phyloP scores from a whole-genome alignment of 129 eudicot genomes.

The Flaveria trinervia region DNA sequence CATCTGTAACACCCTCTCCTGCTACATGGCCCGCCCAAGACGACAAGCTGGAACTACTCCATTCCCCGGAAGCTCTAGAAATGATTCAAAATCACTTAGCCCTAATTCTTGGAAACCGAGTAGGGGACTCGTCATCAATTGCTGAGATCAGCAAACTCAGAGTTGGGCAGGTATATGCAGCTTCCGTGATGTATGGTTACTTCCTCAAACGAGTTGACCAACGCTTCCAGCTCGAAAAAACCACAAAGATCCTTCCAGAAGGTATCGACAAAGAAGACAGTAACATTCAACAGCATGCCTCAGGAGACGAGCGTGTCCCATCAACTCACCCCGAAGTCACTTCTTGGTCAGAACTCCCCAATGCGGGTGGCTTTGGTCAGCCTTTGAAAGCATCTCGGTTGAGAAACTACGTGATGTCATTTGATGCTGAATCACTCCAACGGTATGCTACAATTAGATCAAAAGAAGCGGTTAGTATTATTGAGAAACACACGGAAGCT shows the following conservation, averaged over 20 bases:
- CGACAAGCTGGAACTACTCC: constrained; percentile 67
- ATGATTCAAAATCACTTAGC: constrained; percentile 84
- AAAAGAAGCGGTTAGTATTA: constrained; percentile 72
- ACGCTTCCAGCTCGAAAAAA: constrained; percentile 84
- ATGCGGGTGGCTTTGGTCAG: constrained; percentile 47
- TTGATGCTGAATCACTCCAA: constrained; percentile 83
- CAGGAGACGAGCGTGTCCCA: constrained; percentile 41
- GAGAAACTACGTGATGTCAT: constrained; percentile 79
- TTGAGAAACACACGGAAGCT: constrained; percentile 96
- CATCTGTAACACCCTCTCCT: constrained; percentile 61
- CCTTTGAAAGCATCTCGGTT: constrained; percentile 68
- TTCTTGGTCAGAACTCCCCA: constrained; percentile 51
- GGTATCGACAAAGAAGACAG: constrained; percentile 38
- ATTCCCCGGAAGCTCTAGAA: constrained; percentile 83
- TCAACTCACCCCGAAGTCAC: constrained; percentile 66
- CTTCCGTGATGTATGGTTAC: constrained; percentile 86
- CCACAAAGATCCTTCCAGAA: constrained; percentile 67
- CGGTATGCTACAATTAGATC: constrained; percentile 82
- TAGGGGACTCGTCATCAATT: constrained; percentile 51
- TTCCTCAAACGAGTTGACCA: constrained; percentile 84
- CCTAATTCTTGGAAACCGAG: constrained; percentile 67
- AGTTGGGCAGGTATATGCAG: constrained; percentile 90
- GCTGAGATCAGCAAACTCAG: constrained; percentile 78
- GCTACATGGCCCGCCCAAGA: constrained; percentile 64
- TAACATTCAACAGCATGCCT: constrained; percentile 32